Conservation (phyloP, 106 monocot species). For the Phalaenopsis aphrodite region DNA sequence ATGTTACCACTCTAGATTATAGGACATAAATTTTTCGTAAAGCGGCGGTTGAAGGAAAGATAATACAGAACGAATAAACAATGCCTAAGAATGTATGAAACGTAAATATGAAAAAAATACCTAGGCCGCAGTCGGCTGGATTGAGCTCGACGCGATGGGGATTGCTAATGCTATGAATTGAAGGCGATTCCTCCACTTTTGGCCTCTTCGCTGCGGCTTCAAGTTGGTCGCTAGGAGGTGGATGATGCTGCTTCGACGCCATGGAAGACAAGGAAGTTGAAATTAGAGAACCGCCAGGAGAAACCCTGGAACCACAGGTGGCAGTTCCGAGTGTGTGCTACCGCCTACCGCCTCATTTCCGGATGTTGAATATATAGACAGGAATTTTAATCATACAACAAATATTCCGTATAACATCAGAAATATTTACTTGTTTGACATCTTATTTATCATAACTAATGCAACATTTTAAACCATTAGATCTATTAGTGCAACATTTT, state of each 20-base stretch:
- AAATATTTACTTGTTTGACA: no score
- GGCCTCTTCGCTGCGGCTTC: constrained; percentile 28
- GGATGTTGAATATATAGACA: no score
- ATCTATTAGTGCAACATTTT: no score
- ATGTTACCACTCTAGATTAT: background rate
- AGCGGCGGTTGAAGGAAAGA: background rate
- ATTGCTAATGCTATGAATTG: constrained; percentile 2
- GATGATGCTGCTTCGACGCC: constrained; percentile 18
- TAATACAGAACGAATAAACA: background rate
- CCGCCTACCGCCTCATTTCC: no score
- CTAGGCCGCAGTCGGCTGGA: constrained; percentile 62
- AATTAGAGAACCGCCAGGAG: no score
- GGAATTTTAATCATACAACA: no score
- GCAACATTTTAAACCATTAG: no score
- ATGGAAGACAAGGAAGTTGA: background rate
- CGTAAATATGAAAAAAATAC: constrained; percentile 11
- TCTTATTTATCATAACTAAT: no score
- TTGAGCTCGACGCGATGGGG: constrained; percentile 38
- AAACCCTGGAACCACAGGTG: no score
- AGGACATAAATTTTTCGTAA: background rate
- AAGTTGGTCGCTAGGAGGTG: constrained; percentile 2
- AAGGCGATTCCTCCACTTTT: constrained; percentile 4
- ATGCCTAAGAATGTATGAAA: background rate
- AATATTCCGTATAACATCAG: no score
- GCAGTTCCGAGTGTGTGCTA: no score